phyloP scores from a whole-genome alignment of 2,329 filamentous ascomycete species.

The Seiridium unicorne region DNA sequence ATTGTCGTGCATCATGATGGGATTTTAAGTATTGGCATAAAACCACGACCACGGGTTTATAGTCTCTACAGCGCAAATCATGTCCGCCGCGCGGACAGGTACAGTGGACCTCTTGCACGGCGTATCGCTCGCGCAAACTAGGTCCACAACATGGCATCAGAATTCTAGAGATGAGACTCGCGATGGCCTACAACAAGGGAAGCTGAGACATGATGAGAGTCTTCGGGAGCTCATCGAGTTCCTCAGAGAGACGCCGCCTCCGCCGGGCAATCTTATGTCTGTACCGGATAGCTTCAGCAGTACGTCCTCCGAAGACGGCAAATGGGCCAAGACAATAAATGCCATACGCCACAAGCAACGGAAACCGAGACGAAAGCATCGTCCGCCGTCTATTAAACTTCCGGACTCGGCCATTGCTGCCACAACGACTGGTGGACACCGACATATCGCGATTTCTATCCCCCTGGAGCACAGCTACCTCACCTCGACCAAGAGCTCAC shows the following conservation, averaged over 20 bases:
- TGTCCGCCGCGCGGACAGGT: no score
- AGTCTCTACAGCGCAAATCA: no score
- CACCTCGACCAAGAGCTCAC: not conserved
- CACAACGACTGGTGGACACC: slow-evolving; percentile 50
- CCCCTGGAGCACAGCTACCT: slow-evolving; percentile 47
- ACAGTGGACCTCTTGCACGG: no score
- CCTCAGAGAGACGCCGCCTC: slow-evolving; percentile 43
- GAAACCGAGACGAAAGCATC: slow-evolving; percentile 23
- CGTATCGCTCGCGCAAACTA: no score
- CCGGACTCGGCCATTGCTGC: slow-evolving; percentile 57
- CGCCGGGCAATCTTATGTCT: slow-evolving; percentile 50
- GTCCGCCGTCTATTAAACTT: slow-evolving; percentile 34
- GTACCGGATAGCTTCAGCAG: slow-evolving; percentile 28
- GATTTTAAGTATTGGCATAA: no score
- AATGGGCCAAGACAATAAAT: slow-evolving; percentile 41
- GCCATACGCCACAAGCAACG: slow-evolving; percentile 34
- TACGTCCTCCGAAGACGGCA: slow-evolving; percentile 16
- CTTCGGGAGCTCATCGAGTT: slow-evolving; percentile 42
- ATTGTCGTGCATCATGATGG: no score
- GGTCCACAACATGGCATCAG: no score
- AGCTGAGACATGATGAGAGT: not conserved
- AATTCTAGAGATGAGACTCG: no score
- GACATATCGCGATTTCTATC: slow-evolving; percentile 62
- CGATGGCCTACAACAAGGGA: no score
- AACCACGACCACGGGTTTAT: no score